Evolutionary conservation across 805 yeast genomes (phyloP).

Genomic region (Yamadazyma akitaensis): DNA sequence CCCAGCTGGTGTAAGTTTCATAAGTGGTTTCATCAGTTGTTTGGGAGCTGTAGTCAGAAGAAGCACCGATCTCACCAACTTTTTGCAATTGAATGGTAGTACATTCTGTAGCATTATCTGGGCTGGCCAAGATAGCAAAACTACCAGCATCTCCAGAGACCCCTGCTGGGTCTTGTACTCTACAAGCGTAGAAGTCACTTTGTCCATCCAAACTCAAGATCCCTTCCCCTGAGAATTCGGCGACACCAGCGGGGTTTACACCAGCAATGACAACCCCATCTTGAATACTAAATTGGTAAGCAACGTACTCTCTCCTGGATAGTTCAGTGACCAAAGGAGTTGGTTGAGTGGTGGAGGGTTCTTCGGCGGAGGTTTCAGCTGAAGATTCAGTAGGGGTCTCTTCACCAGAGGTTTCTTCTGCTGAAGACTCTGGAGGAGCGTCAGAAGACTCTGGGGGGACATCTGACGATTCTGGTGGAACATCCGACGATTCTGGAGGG

Average conservation of each 20-base stretch:
- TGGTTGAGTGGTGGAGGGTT: no score
- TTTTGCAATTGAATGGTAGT: neutral
- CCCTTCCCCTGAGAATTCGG: neutral
- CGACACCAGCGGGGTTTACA: neutral
- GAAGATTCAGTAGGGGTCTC: neutral
- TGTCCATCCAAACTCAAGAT: neutral
- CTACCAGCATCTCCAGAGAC: neutral
- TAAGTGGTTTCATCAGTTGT: neutral
- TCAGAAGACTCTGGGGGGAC: slow-evolving; percentile 1
- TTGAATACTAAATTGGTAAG: neutral
- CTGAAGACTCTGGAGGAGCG: neutral
- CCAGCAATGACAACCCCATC: neutral
- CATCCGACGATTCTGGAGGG: neutral
- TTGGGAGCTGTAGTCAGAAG: no score
- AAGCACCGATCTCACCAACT: neutral
- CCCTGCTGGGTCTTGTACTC: neutral
- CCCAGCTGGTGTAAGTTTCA: slow-evolving; percentile 30
- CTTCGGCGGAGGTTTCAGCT: no score
- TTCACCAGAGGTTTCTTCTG: neutral
- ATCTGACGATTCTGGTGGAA: neutral
- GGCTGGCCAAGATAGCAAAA: neutral
- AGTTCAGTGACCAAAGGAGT: no score
- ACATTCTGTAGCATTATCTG: neutral
- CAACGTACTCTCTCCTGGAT: neutral
- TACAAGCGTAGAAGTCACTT: slow-evolving; percentile 1